Percentiles rank a stretch among this genome's conserved stretches.
phyloP scores from a whole-genome alignment of 1,139 yeast genomes.

The Saccharomyces uvarum region DNA sequence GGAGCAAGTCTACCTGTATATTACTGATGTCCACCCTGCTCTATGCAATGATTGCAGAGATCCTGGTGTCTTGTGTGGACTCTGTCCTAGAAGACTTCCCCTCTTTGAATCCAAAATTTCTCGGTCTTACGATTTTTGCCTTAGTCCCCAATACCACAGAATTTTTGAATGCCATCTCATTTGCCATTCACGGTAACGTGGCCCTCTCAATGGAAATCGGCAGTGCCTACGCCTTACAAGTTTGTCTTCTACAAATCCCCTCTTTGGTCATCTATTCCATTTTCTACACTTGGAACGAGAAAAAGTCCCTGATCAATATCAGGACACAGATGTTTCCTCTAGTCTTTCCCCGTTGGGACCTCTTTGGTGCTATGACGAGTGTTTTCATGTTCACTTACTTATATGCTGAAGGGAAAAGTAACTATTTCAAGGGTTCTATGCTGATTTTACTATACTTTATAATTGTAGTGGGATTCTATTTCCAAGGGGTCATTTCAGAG shows the following conservation, averaged over 20 bases:
- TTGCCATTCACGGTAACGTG: constrained; percentile 92
- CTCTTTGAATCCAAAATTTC: constrained; percentile 69
- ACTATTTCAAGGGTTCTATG: constrained; percentile 91
- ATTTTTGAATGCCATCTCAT: constrained; percentile 91
- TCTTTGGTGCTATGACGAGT: constrained; percentile 76
- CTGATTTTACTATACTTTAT: constrained; percentile 72
- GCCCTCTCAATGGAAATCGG: constrained; percentile 97
- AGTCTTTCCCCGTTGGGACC: constrained; percentile 93
- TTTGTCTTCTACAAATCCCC: constrained; percentile 90
- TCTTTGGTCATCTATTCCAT: constrained; percentile 76
- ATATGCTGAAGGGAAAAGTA: constrained; percentile 94
- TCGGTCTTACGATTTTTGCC: constrained; percentile 91
- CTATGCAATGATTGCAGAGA: constrained; percentile 92
- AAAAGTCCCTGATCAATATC: constrained; percentile 33
- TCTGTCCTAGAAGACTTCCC: constrained; percentile 70
- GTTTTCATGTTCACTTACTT: constrained; percentile 86
- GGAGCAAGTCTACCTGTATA: constrained; percentile 77
- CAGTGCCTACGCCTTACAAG: constrained; percentile 93
- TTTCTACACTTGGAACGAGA: constrained; percentile 29
- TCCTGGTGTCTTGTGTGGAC: constrained; percentile 88
- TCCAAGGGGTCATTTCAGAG: constrained; percentile 36
- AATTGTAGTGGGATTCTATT: constrained; percentile 74
- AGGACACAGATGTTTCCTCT: constrained; percentile 61
- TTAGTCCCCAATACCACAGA: constrained; percentile 96
- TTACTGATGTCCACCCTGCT: constrained; percentile 75